Evolutionary conservation across 2,329 filamentous ascomycete species (phyloP).

Genomic region (Thermothelomyces thermophilus): DNA sequence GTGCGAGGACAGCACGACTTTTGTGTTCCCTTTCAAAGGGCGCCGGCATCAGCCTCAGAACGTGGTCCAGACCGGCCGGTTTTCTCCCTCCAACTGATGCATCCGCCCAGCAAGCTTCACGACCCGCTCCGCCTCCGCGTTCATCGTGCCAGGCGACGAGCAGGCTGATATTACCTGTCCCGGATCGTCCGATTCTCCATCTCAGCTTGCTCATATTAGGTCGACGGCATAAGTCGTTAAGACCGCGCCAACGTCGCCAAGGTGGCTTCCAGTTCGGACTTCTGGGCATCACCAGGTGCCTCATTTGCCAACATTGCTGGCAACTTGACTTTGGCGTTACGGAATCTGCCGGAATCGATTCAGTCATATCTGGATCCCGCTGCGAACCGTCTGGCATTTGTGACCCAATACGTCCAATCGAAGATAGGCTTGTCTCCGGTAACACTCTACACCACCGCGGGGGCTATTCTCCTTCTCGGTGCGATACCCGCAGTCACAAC

Average conservation of each 20-base stretch:
- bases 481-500: slow-evolving; percentile 35
- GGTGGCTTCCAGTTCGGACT: slow-evolving; percentile 54
- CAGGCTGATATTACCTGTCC: slow-evolving; percentile 19
- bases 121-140: slow-evolving; percentile 12
- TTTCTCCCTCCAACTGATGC: slow-evolving; percentile 18
- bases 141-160: slow-evolving; percentile 14
- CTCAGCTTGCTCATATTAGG: slow-evolving; percentile 11
- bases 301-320: slow-evolving; percentile 45
- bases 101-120: slow-evolving; percentile 18
- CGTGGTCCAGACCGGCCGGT: slow-evolving; percentile 19
- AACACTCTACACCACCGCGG: slow-evolving; percentile 45
- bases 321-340: slow-evolving; percentile 39
- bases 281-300: slow-evolving; percentile 58
- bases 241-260: slow-evolving; percentile 42
- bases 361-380: slow-evolving; percentile 50
- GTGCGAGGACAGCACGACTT: slow-evolving; percentile 18
- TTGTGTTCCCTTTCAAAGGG: slow-evolving; percentile 9
- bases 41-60: slow-evolving; percentile 12
- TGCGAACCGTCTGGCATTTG: slow-evolving; percentile 42
- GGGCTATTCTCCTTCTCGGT: slow-evolving; percentile 42
- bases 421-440: slow-evolving; percentile 45
- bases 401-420: slow-evolving; percentile 45
- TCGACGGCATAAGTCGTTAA: slow-evolving; percentile 34
- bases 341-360: slow-evolving; percentile 38
- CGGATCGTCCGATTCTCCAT: slow-evolving; percentile 1